Conservation (phyloP, 208 protist genomes). For the Tritrichomonas musculus region DNA sequence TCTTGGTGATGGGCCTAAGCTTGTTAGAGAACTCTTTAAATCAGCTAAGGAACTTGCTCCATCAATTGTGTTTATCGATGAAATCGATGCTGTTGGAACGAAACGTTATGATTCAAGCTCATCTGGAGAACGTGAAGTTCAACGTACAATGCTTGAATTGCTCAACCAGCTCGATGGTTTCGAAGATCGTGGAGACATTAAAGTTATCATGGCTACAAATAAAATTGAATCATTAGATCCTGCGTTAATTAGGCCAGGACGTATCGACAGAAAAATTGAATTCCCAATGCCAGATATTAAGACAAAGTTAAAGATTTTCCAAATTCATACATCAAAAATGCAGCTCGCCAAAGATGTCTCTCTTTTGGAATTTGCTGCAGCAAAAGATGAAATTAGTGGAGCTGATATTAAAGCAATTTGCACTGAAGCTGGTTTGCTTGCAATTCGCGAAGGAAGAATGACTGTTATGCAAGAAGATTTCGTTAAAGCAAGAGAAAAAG, state of each 20-base stretch:
- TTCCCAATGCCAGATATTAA: conserved; percentile 98
- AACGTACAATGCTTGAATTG: conserved; percentile 99
- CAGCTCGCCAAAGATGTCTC: conserved; percentile 96
- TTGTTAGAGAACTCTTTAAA: conserved; percentile 93
- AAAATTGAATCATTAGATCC: conserved; percentile 98
- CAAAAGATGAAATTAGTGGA: conserved; percentile 97
- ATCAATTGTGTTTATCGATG: conserved; percentile 99
- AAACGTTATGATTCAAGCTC: conserved; percentile 95
- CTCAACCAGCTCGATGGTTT: conserved; percentile 99
- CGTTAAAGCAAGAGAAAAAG: conserved; percentile 96
- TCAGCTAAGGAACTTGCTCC: conserved; percentile 94
- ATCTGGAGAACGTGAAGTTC: conserved; percentile 97
- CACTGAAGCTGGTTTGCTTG: conserved; percentile 98
- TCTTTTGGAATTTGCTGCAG: conserved; percentile 95
- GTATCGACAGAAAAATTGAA: conserved; percentile 99
- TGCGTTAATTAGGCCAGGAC: conserved; percentile 95
- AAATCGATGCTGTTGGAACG: conserved; percentile 99
- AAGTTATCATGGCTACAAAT: conserved; percentile 99
- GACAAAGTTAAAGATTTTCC: conserved; percentile 94
- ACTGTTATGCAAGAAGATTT: conserved; percentile 97
- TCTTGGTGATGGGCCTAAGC: conserved; percentile 98
- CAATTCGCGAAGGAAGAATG: conserved; percentile 96
- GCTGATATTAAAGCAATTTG: conserved; percentile 99
- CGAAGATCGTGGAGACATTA: conserved; percentile 96
- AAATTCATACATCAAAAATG: conserved; percentile 98